Evolutionary conservation across 345 rosid species (phyloP), one percentile per base, ranked within the genome.

Genomic region (Viola odorata): DNA sequence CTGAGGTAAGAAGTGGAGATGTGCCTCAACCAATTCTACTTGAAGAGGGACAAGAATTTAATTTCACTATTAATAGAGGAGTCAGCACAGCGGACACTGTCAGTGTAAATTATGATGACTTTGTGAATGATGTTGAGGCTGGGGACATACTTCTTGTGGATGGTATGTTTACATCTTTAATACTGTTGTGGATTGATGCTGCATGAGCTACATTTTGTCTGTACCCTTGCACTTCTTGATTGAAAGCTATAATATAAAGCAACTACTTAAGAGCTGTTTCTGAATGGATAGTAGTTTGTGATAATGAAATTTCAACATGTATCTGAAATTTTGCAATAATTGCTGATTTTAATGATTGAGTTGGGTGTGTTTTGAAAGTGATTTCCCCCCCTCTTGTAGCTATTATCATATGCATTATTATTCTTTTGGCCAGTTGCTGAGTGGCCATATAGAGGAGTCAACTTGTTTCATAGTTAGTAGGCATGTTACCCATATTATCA

Each of bases 1-100:
- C 99, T 74, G 99, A 94, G 83, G 99, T 94, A 65, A 80, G 99
- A 81, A 94, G 99, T 53, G 97, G 97, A 13, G 99, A 94, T 77
- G 86, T 88, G 41, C 97, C 97, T 55, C 85, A 77, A 61, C 99
- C 99, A 37, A 83, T 94, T 42, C 54, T 58, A 41, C 82, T 94
- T 0, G 60, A 83, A 66, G 91, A 85, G 74, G 97, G 99, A 37
- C 95, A 88, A 58, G 95, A 88, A 64, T 94, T 94, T 69, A 94
- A 83, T 69, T 94, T 94, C 62, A 90, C 95, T 0, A 90, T 88
- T 63, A 77, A 68, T 73, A 82, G 96, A 78, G 97, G 95, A 58
- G 85, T 94, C 67, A 70, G 85, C 68, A 78, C 81, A 3, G 77
- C 80, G 48, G 87, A 90, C 65, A 87, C 95, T 3, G 97, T 90